Evolutionary conservation across 805 yeast species (phyloP).

Genomic region (Zygosaccharomyces siamensis): DNA sequence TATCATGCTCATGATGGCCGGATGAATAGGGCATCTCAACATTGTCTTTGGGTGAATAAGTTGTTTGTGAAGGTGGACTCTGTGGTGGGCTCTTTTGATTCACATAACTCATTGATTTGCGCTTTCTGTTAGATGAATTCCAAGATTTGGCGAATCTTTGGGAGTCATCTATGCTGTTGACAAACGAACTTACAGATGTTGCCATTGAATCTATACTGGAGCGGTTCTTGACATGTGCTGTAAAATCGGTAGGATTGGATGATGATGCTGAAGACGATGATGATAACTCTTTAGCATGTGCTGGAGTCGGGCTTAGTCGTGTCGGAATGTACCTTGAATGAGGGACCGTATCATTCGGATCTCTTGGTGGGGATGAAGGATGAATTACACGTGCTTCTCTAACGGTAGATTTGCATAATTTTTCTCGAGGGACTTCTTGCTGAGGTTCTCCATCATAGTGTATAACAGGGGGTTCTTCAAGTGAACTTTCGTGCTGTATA

Average conservation of each 20-base stretch:
- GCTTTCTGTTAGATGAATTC: conserved; percentile 33
- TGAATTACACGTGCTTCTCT: conserved; percentile 9
- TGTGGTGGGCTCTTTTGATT: conserved; percentile 10
- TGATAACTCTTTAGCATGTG: conserved; percentile 6
- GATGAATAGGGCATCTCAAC: neutral
- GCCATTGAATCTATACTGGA: conserved; percentile 32
- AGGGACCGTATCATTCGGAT: neutral
- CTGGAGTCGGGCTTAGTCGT: too few species aligned
- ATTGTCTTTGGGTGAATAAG: neutral
- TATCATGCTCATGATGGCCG: neutral
- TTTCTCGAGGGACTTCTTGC: neutral
- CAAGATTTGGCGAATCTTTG: conserved; percentile 35
- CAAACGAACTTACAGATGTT: conserved; percentile 34
- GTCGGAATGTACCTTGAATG: too few species aligned
- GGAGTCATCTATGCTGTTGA: conserved; percentile 32
- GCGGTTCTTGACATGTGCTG: conserved; percentile 25
- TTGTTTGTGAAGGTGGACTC: conserved; percentile 3
- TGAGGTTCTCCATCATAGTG: neutral
- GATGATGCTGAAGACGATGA: conserved; percentile 28
- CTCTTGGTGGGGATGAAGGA: conserved; percentile 2
- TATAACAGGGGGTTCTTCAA: neutral
- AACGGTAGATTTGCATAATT: neutral
- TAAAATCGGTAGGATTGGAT: conserved; percentile 34
- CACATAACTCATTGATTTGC: conserved; percentile 29
- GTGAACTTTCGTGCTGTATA: neutral